Evolutionary conservation across 306 rosid genomes (phyloP).

Genomic region (Cajanus cajan): DNA sequence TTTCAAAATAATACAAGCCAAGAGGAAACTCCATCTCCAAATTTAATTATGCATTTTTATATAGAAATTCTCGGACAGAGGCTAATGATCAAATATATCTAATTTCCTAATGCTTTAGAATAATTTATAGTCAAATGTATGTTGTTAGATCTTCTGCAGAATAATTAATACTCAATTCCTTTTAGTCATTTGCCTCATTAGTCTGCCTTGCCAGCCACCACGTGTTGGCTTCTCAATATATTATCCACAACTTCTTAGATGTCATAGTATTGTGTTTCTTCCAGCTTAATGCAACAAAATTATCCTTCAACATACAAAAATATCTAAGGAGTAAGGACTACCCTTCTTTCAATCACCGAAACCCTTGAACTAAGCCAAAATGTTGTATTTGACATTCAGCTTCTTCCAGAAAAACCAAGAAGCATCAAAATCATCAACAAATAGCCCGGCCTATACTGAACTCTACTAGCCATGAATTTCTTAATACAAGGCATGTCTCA

Average conservation of each 20-base stretch:
- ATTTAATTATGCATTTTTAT: neutral
- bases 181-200: neutral
- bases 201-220: neutral
- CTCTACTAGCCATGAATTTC: neutral
- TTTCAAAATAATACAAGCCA: neutral
- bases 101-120: neutral
- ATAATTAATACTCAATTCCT: neutral
- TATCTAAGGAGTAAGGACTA: neutral
- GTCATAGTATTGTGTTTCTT: neutral
- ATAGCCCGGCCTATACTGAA: neutral
- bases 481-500: neutral
- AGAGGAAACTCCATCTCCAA: neutral
- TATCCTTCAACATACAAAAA: neutral
- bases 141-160: neutral
- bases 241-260: neutral
- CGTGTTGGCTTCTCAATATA: neutral
- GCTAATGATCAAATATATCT: neutral
- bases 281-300: neutral
- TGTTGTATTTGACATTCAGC: neutral
- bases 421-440: neutral
- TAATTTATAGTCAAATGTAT: neutral
- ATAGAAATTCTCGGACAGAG: neutral
- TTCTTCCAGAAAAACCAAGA: neutral
- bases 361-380: neutral
- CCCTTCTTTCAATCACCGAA: slow-evolving; percentile 1